Base-by-base conservation (phyloP, 352 stramenopile genomes). In the Nothophytophthora sp. region DNA sequence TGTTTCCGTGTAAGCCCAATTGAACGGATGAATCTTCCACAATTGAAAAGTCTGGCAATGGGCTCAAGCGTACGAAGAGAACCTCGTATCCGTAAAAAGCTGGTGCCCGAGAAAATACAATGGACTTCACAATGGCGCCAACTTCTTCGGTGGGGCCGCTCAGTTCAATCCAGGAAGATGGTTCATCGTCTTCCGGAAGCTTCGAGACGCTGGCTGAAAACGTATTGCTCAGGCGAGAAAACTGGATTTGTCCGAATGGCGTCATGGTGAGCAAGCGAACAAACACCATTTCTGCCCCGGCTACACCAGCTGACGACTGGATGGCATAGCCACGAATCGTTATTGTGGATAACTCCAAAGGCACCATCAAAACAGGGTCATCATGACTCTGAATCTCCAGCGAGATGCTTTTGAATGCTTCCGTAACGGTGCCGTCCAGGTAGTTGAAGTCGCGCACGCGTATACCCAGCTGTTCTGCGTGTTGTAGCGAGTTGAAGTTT, bases 401-500 rank as follows among this genome's bases (percentile, higher is more conserved):
- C 4, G 56, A 52, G 27, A 91, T 76, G 4, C 23, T 57, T 32
- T 66, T 66, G 23, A 63, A 68, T 2, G 64, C 70, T 39, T 83
- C 67, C 0, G 76, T 73, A 6, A 70, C 34, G 0, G 81, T 87
- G 2, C 42, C 37, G 30, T 91, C 81, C 4, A 75, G 66, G 35
- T 59, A 55, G 33, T 91, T 91, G 36, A 70, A 71, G 42, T 92
- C 81, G 13, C 57, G 62, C 12, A 89, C 67, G 15, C 55, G 63
- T 28, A 92, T 71, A 12, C 74, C 67, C 5, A 95, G 62, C 15
- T 56, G 52, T 37, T 95, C 84, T 4, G 35, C 15, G 29, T 95
- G 81, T 11, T 86, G 78, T 1, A 63, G 59, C 0, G 72, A 82
- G 35, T 92, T 95, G 50, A 88, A 95, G 19, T 95, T 64, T 39